These are phyloP conservation scores for Rosa rugosa DNA, from an alignment of 306 rosid genomes.

Conservation along the genomic window DNA sequence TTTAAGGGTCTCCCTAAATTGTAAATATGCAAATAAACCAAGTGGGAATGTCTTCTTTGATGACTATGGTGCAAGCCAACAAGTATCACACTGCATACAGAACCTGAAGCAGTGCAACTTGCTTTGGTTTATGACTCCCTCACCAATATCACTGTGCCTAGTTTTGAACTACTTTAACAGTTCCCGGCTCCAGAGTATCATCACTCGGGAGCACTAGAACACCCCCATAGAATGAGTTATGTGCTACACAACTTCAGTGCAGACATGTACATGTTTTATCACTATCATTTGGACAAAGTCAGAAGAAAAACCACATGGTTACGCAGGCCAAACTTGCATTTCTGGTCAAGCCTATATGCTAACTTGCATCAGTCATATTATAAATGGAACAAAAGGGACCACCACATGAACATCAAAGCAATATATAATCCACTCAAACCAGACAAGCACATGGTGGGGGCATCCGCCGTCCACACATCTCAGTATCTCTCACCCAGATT, in stretches of 20 bases:
- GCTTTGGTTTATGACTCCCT: not conserved
- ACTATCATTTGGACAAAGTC: conserved; percentile 8
- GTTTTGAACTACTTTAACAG: too few species aligned
- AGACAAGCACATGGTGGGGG: conserved; percentile 44
- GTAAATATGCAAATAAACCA: not conserved
- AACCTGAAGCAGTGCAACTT: not conserved
- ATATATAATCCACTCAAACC: conserved; percentile 9
- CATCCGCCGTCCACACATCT: conserved; percentile 11
- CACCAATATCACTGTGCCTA: not conserved
- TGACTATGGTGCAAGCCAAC: not conserved
- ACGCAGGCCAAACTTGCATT: conserved; percentile 9
- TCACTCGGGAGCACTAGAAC: too few species aligned
- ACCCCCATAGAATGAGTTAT: not conserved
- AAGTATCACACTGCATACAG: not conserved
- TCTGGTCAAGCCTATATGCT: not conserved
- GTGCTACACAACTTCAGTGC: not conserved
- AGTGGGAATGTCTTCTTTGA: not conserved
- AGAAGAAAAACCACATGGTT: conserved; percentile 3
- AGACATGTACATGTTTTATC: conserved; percentile 3
- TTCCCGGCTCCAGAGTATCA: too few species aligned
- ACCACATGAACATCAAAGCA: not conserved
- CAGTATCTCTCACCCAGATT: conserved; percentile 12
- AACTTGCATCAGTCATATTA: conserved; percentile 2
- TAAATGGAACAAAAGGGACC: conserved; percentile 20
- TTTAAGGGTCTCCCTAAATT: not conserved